These are phyloP conservation scores for Suhomyces panamericanus DNA, from an alignment of 1,139 yeast genomes.

Conservation along the genomic window DNA sequence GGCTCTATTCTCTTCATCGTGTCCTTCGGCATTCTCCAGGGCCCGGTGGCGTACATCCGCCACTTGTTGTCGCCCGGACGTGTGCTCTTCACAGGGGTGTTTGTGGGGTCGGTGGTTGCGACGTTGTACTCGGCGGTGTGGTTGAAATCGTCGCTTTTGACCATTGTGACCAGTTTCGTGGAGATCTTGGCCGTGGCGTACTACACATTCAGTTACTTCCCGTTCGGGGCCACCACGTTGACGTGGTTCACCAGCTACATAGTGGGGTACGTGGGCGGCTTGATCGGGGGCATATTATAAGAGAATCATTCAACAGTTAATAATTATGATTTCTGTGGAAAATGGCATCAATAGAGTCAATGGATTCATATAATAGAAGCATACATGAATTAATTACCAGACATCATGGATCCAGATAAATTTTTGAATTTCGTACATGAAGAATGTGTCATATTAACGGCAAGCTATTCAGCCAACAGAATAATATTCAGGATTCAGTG, in stretches of 20 bases:
- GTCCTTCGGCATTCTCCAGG: slow-evolving; percentile 90
- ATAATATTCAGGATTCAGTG: too few relatives aligned
- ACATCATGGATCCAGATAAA: too few relatives aligned
- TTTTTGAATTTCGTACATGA: too few relatives aligned
- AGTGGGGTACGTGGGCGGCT: slow-evolving; percentile 71
- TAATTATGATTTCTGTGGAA: too few relatives aligned
- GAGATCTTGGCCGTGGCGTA: slow-evolving; percentile 85
- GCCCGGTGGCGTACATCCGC: slow-evolving; percentile 74
- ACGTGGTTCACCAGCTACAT: slow-evolving; percentile 80
- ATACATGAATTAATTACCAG: too few relatives aligned
- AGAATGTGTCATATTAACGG: too few relatives aligned
- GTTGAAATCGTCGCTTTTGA: slow-evolving; percentile 69
- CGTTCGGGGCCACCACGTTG: slow-evolving; percentile 88
- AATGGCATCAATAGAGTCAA: too few relatives aligned
- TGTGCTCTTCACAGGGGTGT: slow-evolving; percentile 75
- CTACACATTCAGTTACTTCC: slow-evolving; percentile 90
- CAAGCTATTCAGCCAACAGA: too few relatives aligned
- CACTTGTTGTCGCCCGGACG: slow-evolving; percentile 79
- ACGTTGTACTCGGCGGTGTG: slow-evolving; percentile 60
- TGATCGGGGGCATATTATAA: slow-evolving; percentile 46
- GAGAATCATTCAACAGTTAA: too few relatives aligned
- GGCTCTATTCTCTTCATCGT: slow-evolving; percentile 85
- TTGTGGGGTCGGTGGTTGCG: slow-evolving; percentile 69
- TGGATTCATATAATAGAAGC: too few relatives aligned
- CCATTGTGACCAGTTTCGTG: slow-evolving; percentile 70